phyloP scores from a whole-genome alignment of 306 rosid species.

The Cucumis cinereus region DNA sequence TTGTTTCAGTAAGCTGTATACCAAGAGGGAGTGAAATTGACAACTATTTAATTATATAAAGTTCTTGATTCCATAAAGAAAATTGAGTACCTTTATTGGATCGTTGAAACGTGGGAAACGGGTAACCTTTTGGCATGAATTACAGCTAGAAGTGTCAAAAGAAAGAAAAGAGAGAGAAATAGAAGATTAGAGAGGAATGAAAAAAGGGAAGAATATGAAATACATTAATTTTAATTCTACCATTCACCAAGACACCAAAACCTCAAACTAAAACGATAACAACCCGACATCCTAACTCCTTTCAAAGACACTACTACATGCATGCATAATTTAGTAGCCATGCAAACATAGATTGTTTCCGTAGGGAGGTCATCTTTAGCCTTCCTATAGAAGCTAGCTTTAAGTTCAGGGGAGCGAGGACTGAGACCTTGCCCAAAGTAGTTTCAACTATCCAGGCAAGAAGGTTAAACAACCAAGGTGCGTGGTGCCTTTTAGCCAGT shows the following conservation, averaged over 20 bases:
- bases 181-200: neutral
- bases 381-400: too few species aligned
- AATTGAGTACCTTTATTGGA: conserved; percentile 54
- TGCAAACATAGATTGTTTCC: too few species aligned
- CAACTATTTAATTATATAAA: conserved; percentile 10
- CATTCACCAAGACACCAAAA: neutral
- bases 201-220: neutral
- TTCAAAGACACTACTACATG: too few species aligned
- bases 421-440: too few species aligned
- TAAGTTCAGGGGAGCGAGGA: too few species aligned
- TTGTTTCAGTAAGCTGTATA: conserved; percentile 83
- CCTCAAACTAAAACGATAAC: neutral
- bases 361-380: too few species aligned
- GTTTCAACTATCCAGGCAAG: too few species aligned
- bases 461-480: too few species aligned
- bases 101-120: conserved; percentile 91
- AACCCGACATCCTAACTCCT: too few species aligned
- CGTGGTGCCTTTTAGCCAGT: too few species aligned
- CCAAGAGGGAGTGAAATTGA: conserved; percentile 5
- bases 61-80: conserved; percentile 8
- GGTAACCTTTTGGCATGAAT: conserved; percentile 32
- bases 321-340: too few species aligned
- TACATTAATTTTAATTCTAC: neutral
- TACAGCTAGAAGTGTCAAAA: conserved; percentile 44
- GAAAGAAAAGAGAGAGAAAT: neutral